phyloP scores from a whole-genome alignment of 208 protist species.

The Blechomonas ayalai region DNA sequence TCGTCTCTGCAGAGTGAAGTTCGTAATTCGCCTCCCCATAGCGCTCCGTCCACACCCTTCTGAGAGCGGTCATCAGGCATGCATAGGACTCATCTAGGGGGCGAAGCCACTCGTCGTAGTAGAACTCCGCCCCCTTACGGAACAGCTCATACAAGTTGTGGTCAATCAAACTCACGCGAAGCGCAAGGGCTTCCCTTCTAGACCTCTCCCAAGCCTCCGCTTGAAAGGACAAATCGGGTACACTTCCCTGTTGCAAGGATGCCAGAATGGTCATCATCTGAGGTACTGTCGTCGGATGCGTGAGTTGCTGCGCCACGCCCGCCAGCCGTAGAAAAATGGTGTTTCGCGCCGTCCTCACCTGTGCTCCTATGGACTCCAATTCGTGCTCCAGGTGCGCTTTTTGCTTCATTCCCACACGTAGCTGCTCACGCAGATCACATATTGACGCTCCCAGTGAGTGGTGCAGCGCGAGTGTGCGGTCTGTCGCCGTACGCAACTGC shows the following conservation, averaged over 20 bases:
- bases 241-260: neutral
- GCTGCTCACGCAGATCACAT: conserved; percentile 13
- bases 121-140: conserved; percentile 16
- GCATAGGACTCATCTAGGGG: conserved; percentile 25
- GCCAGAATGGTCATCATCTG: conserved; percentile 16
- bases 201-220: conserved; percentile 19
- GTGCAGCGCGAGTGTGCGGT: conserved; percentile 30
- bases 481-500: conserved; percentile 44
- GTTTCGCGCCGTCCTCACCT: conserved; percentile 17
- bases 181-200: conserved; percentile 8
- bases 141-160: conserved; percentile 36
- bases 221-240: conserved; percentile 9
- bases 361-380: conserved; percentile 10
- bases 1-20: conserved; percentile 26
- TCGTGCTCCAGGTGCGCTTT: conserved; percentile 17
- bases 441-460: conserved; percentile 16
- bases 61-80: conserved; percentile 20
- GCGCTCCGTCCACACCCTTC: conserved; percentile 20
- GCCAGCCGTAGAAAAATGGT: conserved; percentile 17
- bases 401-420: conserved; percentile 9
- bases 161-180: conserved; percentile 36
- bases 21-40: conserved; percentile 38
- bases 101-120: conserved; percentile 37
- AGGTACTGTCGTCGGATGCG: conserved; percentile 14
- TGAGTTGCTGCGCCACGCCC: conserved; percentile 25